These are phyloP conservation scores for Sporothrix euskadiensis DNA, from an alignment of 2,329 filamentous ascomycete species.

Conservation along the genomic window DNA sequence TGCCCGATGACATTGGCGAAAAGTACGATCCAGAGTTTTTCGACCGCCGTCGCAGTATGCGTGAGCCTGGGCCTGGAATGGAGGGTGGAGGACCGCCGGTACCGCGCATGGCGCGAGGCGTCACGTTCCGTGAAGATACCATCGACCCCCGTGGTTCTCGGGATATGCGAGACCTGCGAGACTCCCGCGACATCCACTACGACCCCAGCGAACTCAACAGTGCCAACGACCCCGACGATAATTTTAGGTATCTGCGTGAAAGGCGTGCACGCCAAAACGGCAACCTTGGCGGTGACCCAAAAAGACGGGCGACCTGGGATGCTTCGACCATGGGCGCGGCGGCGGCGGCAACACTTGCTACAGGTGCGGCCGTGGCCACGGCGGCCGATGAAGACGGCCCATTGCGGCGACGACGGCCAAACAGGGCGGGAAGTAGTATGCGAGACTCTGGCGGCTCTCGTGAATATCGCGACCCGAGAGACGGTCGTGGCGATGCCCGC, in stretches of 20 bases:
- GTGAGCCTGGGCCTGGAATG: neutral
- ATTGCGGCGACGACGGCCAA: neutral
- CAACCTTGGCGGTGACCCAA: neutral
- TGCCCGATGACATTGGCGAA: neutral
- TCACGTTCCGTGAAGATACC: constrained; percentile 13
- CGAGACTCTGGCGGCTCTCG: neutral
- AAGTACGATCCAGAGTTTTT: neutral
- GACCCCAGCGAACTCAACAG: neutral
- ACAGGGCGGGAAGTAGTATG: constrained; percentile 2
- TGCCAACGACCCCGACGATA: constrained; percentile 13
- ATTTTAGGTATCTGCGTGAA: constrained; percentile 20
- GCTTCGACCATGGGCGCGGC: neutral
- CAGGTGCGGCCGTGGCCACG: neutral
- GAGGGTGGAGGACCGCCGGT: neutral
- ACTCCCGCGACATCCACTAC: constrained; percentile 17
- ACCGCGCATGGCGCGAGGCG: constrained; percentile 6
- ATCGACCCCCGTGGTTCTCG: constrained; percentile 8
- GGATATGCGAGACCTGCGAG: constrained; percentile 18
- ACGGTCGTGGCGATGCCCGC: neutral
- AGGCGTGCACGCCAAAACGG: constrained; percentile 13
- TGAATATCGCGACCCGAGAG: neutral
- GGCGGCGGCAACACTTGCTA: neutral
- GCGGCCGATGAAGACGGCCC: neutral
- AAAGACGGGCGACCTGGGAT: constrained; percentile 20
- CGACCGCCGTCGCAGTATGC: constrained; percentile 8